Conservation (phyloP, 176 grass and related monocot genomes). For the Cenchrus fungigraminus region DNA sequence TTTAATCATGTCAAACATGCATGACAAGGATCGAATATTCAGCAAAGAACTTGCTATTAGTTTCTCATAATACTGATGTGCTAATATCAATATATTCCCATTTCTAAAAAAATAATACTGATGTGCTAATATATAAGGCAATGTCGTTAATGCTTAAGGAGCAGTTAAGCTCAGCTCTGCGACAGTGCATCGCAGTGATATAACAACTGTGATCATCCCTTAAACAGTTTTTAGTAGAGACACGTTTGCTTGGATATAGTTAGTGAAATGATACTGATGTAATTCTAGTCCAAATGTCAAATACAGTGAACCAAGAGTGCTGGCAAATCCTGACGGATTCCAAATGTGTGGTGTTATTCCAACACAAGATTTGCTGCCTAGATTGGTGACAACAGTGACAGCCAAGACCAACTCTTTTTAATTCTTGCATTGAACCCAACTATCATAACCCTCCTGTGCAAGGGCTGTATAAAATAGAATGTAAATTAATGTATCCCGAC, state of each 20-base stretch:
- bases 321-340: constrained; percentile 54
- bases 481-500: constrained; percentile 29
- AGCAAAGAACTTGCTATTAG: constrained; percentile 36
- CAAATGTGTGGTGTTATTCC: constrained; percentile 53
- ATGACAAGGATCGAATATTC: constrained; percentile 37
- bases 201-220: constrained; percentile 39
- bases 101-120: neutral
- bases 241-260: constrained; percentile 23
- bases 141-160: constrained; percentile 30
- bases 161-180: neutral
- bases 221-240: constrained; percentile 15
- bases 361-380: constrained; percentile 62
- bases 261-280: constrained; percentile 28
- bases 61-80: constrained; percentile 30
- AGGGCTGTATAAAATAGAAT: constrained; percentile 42
- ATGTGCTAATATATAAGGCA: constrained; percentile 16
- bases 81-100: neutral
- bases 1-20: constrained; percentile 59
- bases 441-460: constrained; percentile 18
- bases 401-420: constrained; percentile 29
- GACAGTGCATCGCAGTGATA: constrained; percentile 25
- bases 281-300: constrained; percentile 15
- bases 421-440: constrained; percentile 37
- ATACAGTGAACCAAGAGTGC: constrained; percentile 48
- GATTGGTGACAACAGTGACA: constrained; percentile 56